phyloP scores from a whole-genome alignment of 2,329 filamentous ascomycete genomes.

The Diaporthe ilicicola region DNA sequence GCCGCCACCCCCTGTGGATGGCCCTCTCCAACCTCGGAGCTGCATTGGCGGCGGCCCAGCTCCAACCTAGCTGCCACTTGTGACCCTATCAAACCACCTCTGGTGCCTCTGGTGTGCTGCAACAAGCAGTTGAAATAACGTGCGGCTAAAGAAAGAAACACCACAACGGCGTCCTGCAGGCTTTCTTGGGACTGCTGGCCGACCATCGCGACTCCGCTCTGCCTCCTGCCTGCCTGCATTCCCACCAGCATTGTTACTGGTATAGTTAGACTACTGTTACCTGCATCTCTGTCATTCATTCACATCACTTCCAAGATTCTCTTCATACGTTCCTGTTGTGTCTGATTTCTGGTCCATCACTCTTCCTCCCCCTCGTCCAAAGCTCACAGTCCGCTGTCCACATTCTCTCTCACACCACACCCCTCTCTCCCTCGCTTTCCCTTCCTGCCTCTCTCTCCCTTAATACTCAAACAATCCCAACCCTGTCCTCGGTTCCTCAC shows the following conservation, averaged over 20 bases:
- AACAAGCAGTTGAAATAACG: conserved; percentile 10
- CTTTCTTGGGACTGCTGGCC: background rate
- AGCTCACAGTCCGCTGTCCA: background rate
- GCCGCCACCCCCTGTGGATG: background rate
- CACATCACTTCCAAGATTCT: background rate
- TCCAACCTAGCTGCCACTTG: conserved; percentile 4
- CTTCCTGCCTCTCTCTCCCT: background rate
- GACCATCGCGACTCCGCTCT: conserved; percentile 21
- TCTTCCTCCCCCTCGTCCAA: background rate
- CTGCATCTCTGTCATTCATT: conserved; percentile 13
- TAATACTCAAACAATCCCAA: background rate
- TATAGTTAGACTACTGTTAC: background rate
- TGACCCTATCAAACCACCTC: conserved; percentile 24
- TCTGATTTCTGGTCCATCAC: conserved; percentile 18
- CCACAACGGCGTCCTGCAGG: conserved; percentile 22
- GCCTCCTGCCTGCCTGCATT: conserved; percentile 13
- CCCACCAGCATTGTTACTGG: conserved; percentile 15
- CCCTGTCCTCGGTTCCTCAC: too few species aligned
- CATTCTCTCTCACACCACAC: background rate
- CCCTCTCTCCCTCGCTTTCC: background rate
- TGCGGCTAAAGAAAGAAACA: conserved; percentile 27
- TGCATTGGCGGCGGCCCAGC: conserved; percentile 5
- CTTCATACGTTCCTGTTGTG: background rate
- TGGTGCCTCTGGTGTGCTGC: background rate
- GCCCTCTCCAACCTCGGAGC: background rate